Conservation (phyloP, 345 rosid species). For the Barbarea vulgaris region DNA sequence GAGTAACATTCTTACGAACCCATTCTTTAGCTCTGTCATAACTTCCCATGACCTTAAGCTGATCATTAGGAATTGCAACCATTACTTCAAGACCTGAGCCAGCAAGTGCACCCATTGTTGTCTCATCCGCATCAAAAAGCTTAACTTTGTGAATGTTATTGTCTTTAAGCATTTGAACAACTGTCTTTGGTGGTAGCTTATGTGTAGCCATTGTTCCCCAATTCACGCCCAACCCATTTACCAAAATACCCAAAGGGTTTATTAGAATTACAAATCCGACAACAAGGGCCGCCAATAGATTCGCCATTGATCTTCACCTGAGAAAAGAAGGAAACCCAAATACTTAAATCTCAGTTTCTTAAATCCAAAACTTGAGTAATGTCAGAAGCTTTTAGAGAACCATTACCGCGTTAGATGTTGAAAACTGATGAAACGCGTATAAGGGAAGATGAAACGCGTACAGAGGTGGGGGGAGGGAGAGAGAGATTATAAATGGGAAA, state of each 20-base stretch:
- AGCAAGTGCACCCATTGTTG: conserved; percentile 73
- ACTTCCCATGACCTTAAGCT: conserved; percentile 59
- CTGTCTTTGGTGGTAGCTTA: conserved; percentile 57
- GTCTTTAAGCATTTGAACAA: conserved; percentile 70
- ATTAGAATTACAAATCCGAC: not conserved
- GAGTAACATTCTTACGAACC: conserved; percentile 66
- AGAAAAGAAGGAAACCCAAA: not conserved
- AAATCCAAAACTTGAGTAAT: not conserved
- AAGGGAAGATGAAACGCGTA: conserved; percentile 11
- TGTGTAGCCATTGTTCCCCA: conserved; percentile 86
- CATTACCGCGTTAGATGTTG: not conserved
- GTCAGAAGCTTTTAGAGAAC: not conserved
- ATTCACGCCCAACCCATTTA: conserved; percentile 70
- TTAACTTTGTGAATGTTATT: conserved; percentile 79
- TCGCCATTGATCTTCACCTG: conserved; percentile 22
- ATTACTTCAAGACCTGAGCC: conserved; percentile 77
- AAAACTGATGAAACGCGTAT: conserved; percentile 10
- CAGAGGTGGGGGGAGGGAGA: not conserved
- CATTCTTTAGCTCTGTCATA: conserved; percentile 60
- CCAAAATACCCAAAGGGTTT: not conserved
- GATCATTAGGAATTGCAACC: conserved; percentile 91
- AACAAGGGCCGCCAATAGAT: not conserved
- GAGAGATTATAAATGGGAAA: not conserved
- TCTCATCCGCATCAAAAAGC: conserved; percentile 71
- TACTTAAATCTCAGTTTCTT: not conserved